Percentiles rank a stretch among this genome's conserved stretches.
These are phyloP conservation scores for Pseudoperonospora humuli DNA, from an alignment of 352 stramenopile genomes.

Conservation along the genomic window DNA sequence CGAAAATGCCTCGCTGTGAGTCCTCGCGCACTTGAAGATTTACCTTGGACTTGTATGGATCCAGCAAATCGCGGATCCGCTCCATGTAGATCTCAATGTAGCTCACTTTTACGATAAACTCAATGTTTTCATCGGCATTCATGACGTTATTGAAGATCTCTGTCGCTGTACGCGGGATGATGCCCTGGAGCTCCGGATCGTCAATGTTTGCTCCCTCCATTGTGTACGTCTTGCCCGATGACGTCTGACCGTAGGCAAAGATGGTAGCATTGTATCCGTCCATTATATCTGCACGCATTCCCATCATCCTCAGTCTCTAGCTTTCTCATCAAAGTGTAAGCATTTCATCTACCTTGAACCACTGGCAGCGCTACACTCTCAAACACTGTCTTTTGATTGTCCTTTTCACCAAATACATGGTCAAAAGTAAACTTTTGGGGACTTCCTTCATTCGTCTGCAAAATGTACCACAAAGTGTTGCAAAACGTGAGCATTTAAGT, in stretches of 20 bases:
- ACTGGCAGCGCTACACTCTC: slow-evolving; percentile 81
- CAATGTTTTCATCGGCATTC: slow-evolving; percentile 84
- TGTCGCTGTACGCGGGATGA: slow-evolving; percentile 84
- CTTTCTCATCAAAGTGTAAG: not conserved
- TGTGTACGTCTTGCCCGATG: slow-evolving; percentile 47
- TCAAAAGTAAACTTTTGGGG: slow-evolving; percentile 87
- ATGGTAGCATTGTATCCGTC: slow-evolving; percentile 91
- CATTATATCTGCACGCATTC: slow-evolving; percentile 67
- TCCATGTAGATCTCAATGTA: slow-evolving; percentile 98
- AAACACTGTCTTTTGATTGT: slow-evolving; percentile 85
- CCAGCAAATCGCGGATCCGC: slow-evolving; percentile 88
- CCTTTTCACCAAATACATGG: slow-evolving; percentile 77
- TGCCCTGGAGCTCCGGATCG: slow-evolving; percentile 73
- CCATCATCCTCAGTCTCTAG: slow-evolving; percentile 6
- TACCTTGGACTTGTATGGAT: slow-evolving; percentile 86
- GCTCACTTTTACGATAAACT: slow-evolving; percentile 90
- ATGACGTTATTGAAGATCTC: slow-evolving; percentile 86
- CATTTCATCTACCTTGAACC: slow-evolving; percentile 62
- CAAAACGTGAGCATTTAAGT: not conserved
- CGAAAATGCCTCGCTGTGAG: slow-evolving; percentile 85
- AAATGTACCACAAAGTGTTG: not conserved
- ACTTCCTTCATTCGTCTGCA: slow-evolving; percentile 43
- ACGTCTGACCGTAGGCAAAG: slow-evolving; percentile 91
- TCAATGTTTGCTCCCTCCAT: slow-evolving; percentile 63
- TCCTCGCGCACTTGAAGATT: slow-evolving; percentile 90